Evolutionary conservation across 805 yeast species (phyloP).

Genomic region (Candida suzukii): DNA sequence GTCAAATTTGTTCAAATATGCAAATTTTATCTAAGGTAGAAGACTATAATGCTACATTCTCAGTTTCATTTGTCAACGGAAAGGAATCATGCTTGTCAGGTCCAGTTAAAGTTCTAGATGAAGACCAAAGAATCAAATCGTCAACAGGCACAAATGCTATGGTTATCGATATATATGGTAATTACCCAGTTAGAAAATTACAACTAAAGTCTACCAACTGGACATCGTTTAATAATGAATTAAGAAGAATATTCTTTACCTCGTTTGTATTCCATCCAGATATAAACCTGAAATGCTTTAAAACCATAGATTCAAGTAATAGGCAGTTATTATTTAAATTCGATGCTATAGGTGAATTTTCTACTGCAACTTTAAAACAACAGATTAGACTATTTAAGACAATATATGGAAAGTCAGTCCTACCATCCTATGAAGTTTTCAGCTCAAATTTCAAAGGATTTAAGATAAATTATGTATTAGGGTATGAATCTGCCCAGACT

Average conservation of each 20-base stretch:
- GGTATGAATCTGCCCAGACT: constrained; percentile 26
- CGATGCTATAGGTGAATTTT: too few relatives aligned
- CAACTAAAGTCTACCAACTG: constrained; percentile 17
- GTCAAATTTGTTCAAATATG: constrained; percentile 36
- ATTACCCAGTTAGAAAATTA: constrained; percentile 35
- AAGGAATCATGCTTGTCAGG: not conserved
- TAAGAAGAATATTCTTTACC: constrained; percentile 25
- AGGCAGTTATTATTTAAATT: not conserved
- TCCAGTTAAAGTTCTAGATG: not conserved
- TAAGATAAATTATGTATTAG: constrained; percentile 31
- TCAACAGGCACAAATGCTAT: constrained; percentile 32
- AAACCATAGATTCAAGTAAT: not conserved
- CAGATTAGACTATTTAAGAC: constrained; percentile 12
- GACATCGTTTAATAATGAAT: constrained; percentile 16
- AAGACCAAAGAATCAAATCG: not conserved
- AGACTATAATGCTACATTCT: constrained; percentile 23
- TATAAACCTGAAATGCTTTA: constrained; percentile 11
- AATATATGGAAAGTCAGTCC: constrained; percentile 24
- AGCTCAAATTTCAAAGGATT: constrained; percentile 20
- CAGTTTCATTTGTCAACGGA: constrained; percentile 1
- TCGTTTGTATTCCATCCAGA: constrained; percentile 20
- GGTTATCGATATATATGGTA: constrained; percentile 33
- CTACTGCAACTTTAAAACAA: not conserved
- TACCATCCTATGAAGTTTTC: constrained; percentile 19
- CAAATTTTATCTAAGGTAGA: constrained; percentile 38